Conservation (phyloP, 2,329 filamentous ascomycete genomes). For the Annulohypoxylon truncatum region DNA sequence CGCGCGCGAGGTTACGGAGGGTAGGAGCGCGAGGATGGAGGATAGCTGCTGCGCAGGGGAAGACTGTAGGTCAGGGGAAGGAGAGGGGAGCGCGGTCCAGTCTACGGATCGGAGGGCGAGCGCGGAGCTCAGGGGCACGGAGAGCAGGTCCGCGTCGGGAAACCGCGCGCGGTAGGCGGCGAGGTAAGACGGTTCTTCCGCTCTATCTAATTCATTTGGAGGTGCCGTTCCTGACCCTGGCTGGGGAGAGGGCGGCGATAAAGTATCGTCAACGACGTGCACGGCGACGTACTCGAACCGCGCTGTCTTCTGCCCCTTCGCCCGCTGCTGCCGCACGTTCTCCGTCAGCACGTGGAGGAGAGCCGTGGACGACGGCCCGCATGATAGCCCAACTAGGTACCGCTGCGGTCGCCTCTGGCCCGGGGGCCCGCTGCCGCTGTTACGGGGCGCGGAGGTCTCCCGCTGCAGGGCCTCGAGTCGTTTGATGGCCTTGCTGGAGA, state of each 20-base stretch:
- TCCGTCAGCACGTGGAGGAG: conserved; percentile 80
- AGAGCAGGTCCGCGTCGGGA: conserved; percentile 72
- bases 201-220: background rate
- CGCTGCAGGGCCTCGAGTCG: conserved; percentile 68
- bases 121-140: conserved; percentile 72
- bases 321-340: conserved; percentile 74
- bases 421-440: conserved; percentile 24
- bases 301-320: conserved; percentile 62
- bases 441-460: conserved; percentile 55
- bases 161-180: conserved; percentile 67
- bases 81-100: conserved; percentile 59
- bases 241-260: background rate
- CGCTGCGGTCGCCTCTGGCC: conserved; percentile 55
- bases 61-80: background rate
- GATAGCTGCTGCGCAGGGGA: conserved; percentile 55
- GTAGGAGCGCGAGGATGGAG: conserved; percentile 68
- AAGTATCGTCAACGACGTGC: conserved; percentile 61
- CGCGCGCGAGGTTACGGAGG: conserved; percentile 78
- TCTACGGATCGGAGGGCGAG: conserved; percentile 61
- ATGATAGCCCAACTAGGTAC: conserved; percentile 83
- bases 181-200: background rate
- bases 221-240: no score
- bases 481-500: conserved; percentile 82
- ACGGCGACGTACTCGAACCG: conserved; percentile 73
- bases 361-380: conserved; percentile 82